These are phyloP conservation scores for Candolleomyces eurysporus DNA, from an alignment of 768 basidiomycete genomes.

Conservation along the genomic window DNA sequence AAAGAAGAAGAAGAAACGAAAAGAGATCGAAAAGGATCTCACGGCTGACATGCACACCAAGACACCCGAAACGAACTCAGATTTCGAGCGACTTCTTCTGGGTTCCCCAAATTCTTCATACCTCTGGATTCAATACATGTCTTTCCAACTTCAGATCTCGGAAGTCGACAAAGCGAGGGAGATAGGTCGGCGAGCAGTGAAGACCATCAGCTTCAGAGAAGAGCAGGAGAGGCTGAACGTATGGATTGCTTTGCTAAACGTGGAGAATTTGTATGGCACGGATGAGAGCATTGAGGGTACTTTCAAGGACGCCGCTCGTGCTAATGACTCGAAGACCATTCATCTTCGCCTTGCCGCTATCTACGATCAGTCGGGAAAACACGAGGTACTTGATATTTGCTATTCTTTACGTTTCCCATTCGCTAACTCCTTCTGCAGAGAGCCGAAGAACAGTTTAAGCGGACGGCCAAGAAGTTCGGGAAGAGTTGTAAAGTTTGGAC, in stretches of 20 bases:
- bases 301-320: slow-evolving; percentile 87
- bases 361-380: slow-evolving; percentile 79
- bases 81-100: slow-evolving; percentile 91
- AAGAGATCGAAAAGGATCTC: slow-evolving; percentile 72
- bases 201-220: slow-evolving; percentile 91
- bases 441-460: slow-evolving; percentile 90
- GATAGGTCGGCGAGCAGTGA: slow-evolving; percentile 79
- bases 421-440: slow-evolving; percentile 46
- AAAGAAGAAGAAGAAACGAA: slow-evolving; percentile 66
- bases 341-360: slow-evolving; percentile 84
- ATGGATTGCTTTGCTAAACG: slow-evolving; percentile 94
- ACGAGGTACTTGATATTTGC: slow-evolving; percentile 50
- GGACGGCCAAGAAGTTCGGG: slow-evolving; percentile 91
- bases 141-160: slow-evolving; percentile 94
- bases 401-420: not conserved
- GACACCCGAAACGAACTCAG: slow-evolving; percentile 85
- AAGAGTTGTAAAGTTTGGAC: slow-evolving; percentile 95
- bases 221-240: slow-evolving; percentile 95
- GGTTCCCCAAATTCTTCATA: slow-evolving; percentile 97
- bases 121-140: slow-evolving; percentile 99
- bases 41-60: slow-evolving; percentile 88
- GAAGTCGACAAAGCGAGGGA: slow-evolving; percentile 94
- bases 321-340: slow-evolving; percentile 92
- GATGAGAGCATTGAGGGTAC: slow-evolving; percentile 73
- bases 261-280: slow-evolving; percentile 92